A percentile compares a stretch with the other conserved stretches of the same genome.
These are phyloP conservation scores for Henckelia pumila DNA, from an alignment of 257 asterid species.

Conservation along the genomic window DNA sequence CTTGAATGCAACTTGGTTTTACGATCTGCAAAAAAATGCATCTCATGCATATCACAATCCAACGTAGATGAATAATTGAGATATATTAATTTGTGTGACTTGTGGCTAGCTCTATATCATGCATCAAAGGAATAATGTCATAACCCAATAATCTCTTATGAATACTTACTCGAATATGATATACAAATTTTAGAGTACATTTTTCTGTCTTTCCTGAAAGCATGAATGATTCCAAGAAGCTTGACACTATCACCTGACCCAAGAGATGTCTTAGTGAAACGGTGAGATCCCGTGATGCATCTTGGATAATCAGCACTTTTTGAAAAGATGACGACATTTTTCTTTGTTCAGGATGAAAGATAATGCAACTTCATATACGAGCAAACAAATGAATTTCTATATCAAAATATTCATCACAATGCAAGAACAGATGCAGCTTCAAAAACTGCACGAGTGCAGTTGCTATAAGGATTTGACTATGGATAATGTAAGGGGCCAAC, in stretches of 20 bases:
- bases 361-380: neutral
- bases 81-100: too few species aligned
- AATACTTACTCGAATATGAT: constrained; percentile 21
- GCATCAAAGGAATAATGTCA: too few species aligned
- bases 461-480: too few species aligned
- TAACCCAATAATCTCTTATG: too few species aligned
- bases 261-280: constrained; percentile 27
- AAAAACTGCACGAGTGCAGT: too few species aligned
- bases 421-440: too few species aligned
- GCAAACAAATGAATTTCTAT: too few species aligned
- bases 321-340: constrained; percentile 30
- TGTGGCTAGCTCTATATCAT: too few species aligned
- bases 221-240: constrained; percentile 40
- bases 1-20: constrained; percentile 42
- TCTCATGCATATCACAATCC: too few species aligned
- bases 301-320: constrained; percentile 45
- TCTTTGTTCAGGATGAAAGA: constrained; percentile 12
- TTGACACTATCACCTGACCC: constrained; percentile 30
- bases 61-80: too few species aligned
- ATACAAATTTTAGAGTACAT: constrained; percentile 1
- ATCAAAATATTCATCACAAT: too few species aligned
- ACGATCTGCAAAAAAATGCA: constrained; percentile 14
- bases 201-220: constrained; percentile 25
- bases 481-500: too few species aligned
- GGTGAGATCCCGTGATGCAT: constrained; percentile 33